phyloP scores from a whole-genome alignment of 2,329 filamentous ascomycete genomes.

The Hypoxylon rubiginosum region DNA sequence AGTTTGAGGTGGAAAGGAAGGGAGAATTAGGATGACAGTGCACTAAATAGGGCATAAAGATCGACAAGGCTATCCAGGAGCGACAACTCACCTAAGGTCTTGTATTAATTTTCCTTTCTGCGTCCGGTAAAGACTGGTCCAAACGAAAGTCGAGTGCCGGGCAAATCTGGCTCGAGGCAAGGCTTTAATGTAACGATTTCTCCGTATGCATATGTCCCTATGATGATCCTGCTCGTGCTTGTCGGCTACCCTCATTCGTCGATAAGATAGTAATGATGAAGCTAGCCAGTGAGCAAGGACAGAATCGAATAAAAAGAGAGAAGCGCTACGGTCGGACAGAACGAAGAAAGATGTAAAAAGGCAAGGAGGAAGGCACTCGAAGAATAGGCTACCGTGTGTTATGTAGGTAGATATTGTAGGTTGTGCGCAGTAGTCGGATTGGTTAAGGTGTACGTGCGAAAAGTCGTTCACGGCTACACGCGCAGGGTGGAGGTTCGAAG shows the following conservation, averaged over 20 bases:
- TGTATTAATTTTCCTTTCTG: slow-evolving; percentile 18
- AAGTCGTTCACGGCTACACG: slow-evolving; percentile 38
- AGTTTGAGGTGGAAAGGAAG: slow-evolving; percentile 11
- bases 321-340: slow-evolving; percentile 19
- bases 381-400: slow-evolving; percentile 35
- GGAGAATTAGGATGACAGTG: slow-evolving; percentile 1
- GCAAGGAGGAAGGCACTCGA: slow-evolving; percentile 28
- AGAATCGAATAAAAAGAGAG: slow-evolving; percentile 5
- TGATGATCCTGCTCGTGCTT: slow-evolving; percentile 16
- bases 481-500: slow-evolving; percentile 22
- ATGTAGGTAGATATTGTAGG: slow-evolving; percentile 35
- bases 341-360: slow-evolving; percentile 17
- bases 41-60: background rate
- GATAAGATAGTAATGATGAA: slow-evolving; percentile 6
- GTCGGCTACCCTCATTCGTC: slow-evolving; percentile 29
- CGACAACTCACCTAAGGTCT: slow-evolving; percentile 26
- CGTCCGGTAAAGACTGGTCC: slow-evolving; percentile 10
- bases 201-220: slow-evolving; percentile 28
- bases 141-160: slow-evolving; percentile 9
- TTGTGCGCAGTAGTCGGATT: slow-evolving; percentile 41
- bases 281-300: slow-evolving; percentile 9
- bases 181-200: slow-evolving; percentile 13
- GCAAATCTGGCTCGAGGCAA: slow-evolving; percentile 17
- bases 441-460: slow-evolving; percentile 34
- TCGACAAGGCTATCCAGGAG: slow-evolving; percentile 25